These are phyloP conservation scores for Lyophyllum decastes DNA, from an alignment of 768 basidiomycete genomes.

Conservation along the genomic window DNA sequence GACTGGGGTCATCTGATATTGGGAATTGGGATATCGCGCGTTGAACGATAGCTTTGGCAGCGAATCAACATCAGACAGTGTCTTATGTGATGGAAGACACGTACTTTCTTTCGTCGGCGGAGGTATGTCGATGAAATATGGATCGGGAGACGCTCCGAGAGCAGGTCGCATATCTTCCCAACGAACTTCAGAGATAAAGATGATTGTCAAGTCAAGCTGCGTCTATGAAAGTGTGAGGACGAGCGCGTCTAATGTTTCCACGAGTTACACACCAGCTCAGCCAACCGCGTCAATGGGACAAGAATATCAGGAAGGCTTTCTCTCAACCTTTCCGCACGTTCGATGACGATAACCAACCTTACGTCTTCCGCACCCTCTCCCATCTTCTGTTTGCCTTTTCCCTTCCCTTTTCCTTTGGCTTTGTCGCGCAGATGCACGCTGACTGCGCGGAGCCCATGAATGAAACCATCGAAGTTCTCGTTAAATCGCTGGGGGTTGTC, in stretches of 20 bases:
- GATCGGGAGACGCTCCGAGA: constrained; percentile 70
- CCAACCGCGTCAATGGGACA: constrained; percentile 69
- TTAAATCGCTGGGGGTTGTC: constrained; percentile 50
- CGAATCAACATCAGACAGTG: constrained; percentile 1
- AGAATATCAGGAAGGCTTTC: constrained; percentile 64
- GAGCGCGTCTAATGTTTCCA: not conserved
- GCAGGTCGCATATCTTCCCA: constrained; percentile 78
- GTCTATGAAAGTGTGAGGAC: constrained; percentile 42
- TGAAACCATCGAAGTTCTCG: constrained; percentile 65
- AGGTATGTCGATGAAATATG: constrained; percentile 62
- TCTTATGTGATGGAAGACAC: constrained; percentile 13
- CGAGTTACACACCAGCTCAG: constrained; percentile 61
- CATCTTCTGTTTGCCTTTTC: constrained; percentile 19
- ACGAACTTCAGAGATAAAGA: constrained; percentile 63
- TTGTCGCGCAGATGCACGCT: constrained; percentile 27
- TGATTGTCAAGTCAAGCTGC: constrained; percentile 54
- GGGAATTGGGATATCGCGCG: constrained; percentile 42
- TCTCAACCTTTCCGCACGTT: constrained; percentile 67
- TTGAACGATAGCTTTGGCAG: constrained; percentile 28
- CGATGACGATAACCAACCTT: constrained; percentile 62
- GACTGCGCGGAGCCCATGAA: constrained; percentile 61
- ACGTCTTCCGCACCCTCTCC: constrained; percentile 22
- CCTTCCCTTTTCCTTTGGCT: constrained; percentile 28
- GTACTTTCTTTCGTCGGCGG: constrained; percentile 59
- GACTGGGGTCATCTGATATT: constrained; percentile 6